These are phyloP conservation scores for Pharus latifolius DNA, from an alignment of 176 grass and related monocot species.

Conservation along the genomic window DNA sequence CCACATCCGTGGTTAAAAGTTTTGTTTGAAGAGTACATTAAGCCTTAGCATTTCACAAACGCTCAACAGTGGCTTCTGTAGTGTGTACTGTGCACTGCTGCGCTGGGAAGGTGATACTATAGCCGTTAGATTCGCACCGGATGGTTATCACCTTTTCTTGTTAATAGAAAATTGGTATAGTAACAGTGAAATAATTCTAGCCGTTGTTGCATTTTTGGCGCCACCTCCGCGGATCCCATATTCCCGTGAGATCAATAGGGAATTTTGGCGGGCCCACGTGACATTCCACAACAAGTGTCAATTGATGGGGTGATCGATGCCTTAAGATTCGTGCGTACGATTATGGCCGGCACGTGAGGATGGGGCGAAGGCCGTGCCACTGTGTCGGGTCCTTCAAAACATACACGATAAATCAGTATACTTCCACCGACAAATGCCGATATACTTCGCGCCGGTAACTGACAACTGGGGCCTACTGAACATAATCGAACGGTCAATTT, in stretches of 20 bases:
- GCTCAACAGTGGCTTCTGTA: neutral
- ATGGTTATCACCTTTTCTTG: neutral
- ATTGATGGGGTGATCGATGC: neutral
- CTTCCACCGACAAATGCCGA: neutral
- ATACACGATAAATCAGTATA: neutral
- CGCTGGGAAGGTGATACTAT: neutral
- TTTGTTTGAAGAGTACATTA: neutral
- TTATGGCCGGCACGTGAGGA: neutral
- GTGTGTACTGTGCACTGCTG: too few relatives aligned
- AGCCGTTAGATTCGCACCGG: neutral
- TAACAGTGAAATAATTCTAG: neutral
- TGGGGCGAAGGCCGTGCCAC: neutral
- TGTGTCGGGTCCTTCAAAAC: neutral
- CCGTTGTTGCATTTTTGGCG: conserved; percentile 6
- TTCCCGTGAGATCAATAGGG: neutral
- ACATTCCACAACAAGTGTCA: neutral
- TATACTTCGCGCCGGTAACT: neutral
- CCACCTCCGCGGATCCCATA: neutral
- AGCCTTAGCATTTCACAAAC: neutral
- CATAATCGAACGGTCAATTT: neutral
- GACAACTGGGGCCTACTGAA: neutral
- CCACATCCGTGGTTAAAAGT: neutral
- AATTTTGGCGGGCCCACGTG: neutral
- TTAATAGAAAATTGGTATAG: too few relatives aligned
- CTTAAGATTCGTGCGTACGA: neutral